phyloP scores from a whole-genome alignment of 306 rosid species.

The Acacia confusa region DNA sequence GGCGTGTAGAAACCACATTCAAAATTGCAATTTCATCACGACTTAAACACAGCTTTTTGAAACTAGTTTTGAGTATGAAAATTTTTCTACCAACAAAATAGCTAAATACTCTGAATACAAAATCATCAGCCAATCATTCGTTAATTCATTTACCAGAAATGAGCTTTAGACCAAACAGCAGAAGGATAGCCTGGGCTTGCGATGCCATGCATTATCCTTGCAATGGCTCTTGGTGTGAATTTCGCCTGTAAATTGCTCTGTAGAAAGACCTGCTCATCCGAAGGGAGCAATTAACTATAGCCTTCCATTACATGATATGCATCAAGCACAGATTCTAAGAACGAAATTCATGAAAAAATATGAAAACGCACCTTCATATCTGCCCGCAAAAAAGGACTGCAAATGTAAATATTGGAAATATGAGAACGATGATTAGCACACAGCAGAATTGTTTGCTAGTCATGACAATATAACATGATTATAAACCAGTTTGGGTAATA shows the following conservation, averaged over 20 bases:
- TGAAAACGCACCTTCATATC: constrained; percentile 75
- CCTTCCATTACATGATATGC: constrained; percentile 25
- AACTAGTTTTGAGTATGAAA: constrained; percentile 5
- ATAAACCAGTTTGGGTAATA: background rate
- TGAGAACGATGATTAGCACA: constrained; percentile 35
- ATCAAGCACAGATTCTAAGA: constrained; percentile 28
- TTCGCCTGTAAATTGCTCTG: constrained; percentile 79
- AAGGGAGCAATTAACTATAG: constrained; percentile 24
- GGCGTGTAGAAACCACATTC: constrained; percentile 3
- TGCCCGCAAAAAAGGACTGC: constrained; percentile 91
- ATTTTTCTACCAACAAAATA: constrained; percentile 5
- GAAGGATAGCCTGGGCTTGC: constrained; percentile 94
- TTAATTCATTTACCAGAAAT: constrained; percentile 68
- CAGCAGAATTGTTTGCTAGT: constrained; percentile 9
- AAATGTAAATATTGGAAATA: constrained; percentile 40
- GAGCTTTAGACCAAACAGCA: constrained; percentile 77
- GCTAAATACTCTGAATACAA: background rate
- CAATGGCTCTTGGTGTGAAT: constrained; percentile 90
- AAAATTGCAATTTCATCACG: background rate
- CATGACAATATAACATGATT: constrained; percentile 19
- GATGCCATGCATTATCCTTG: constrained; percentile 95
- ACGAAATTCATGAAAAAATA: background rate
- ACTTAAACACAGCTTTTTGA: constrained; percentile 15
- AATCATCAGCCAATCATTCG: background rate
- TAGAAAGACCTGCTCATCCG: constrained; percentile 70